Percentiles rank a stretch among this genome's conserved stretches.
These are phyloP conservation scores for Paecilomyces dactylethromorphus DNA, from an alignment of 2,329 filamentous ascomycete genomes.

Conservation along the genomic window DNA sequence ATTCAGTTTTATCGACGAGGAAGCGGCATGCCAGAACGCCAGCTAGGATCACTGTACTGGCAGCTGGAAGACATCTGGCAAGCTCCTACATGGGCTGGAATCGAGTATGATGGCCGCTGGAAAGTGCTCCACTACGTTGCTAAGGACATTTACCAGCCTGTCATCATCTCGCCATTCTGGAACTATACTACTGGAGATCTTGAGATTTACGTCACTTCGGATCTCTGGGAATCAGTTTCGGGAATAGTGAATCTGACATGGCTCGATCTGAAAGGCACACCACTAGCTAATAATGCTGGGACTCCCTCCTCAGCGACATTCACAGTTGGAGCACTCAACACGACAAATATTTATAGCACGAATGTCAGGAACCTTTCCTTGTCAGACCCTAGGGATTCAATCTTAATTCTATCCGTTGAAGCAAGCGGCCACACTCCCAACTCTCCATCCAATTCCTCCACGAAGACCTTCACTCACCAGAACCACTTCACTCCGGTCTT, in stretches of 20 bases:
- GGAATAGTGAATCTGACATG: constrained; percentile 46
- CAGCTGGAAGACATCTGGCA: constrained; percentile 61
- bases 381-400: constrained; percentile 26
- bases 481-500: constrained; percentile 46
- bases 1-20: constrained; percentile 58
- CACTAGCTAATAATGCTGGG: constrained; percentile 31
- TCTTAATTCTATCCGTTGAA: constrained; percentile 41
- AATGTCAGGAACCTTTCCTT: constrained; percentile 31
- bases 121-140: constrained; percentile 56
- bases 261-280: constrained; percentile 44
- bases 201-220: constrained; percentile 50
- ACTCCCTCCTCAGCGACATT: constrained; percentile 30
- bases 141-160: constrained; percentile 50
- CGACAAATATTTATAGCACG: constrained; percentile 39
- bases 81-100: constrained; percentile 57
- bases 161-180: constrained; percentile 56
- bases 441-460: constrained; percentile 20
- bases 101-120: constrained; percentile 59
- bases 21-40: constrained; percentile 50
- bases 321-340: constrained; percentile 46
- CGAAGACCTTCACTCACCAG: constrained; percentile 39
- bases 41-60: constrained; percentile 58
- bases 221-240: constrained; percentile 46
- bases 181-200: constrained; percentile 46
- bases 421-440: constrained; percentile 45